Base-by-base conservation (phyloP, 805 yeast species). In the Phaffomyces antillensis region DNA sequence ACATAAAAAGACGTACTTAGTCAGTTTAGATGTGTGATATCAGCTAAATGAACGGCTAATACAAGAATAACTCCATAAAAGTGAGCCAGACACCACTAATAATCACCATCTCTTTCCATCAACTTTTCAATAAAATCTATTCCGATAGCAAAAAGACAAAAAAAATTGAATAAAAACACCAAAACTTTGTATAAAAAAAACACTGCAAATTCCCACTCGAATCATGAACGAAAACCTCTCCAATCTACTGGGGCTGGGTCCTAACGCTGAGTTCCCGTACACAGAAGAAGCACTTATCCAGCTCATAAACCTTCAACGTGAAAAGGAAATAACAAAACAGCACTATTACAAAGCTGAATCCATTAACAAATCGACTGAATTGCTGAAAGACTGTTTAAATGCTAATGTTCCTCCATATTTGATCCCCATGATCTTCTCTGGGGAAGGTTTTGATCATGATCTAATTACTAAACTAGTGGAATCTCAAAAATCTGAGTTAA, bases 261-360 rank as follows among this genome's bases (percentile, higher is more conserved):
- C 52, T 23, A 46, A 49, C n/a, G 50, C 48, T 7, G 56, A 55
- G 23, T 55, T 60, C 56, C 59, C 60, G 8, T 47, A 51, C 41
- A 46, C 56, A 0, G 62, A 59, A 37, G 41, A 48, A 37, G 46
- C 60, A 1, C 45, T 59, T 2, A 32, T 56, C 6, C 59, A 57
- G 32, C 40, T 59, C 9, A 54, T 59, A 7, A 46, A 50, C 7
- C 44, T 57, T 1, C 61, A 59, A 37, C 40, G 48, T 3, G 89
- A 87, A 59, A 91, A 84, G 57, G 96, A 90, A 60, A 71, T 75
- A 37, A 83, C 96, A 2, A 83, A 83, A 52, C 96, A 89, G 60
- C 93, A 84, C 52, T 81, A 71, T 53, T 83, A 84, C 59, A 75
- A 73, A 43, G 66, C 82, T 18, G 96, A 89, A 58, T 65, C 73